A percentile compares a stretch with the other conserved stretches of the same genome.
Evolutionary conservation across 2,329 filamentous ascomycete genomes (phyloP).

Genomic region (Talaromyces albobiverticillius): DNA sequence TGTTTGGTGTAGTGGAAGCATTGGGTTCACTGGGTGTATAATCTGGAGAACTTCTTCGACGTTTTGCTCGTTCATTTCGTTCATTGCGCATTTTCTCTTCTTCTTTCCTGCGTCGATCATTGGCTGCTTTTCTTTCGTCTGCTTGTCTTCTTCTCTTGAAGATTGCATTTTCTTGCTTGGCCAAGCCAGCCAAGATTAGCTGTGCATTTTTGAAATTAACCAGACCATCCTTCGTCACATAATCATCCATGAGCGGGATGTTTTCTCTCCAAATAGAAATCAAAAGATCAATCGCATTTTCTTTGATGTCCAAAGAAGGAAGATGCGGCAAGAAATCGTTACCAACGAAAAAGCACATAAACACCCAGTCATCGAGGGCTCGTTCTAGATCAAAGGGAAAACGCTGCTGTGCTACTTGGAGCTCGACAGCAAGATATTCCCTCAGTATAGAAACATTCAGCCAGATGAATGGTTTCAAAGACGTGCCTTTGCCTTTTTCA

Average conservation of each 20-base stretch:
- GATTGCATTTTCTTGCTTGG: slow-evolving; percentile 89
- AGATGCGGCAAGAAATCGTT: slow-evolving; percentile 98
- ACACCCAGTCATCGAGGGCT: slow-evolving; percentile 96
- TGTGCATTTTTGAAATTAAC: slow-evolving; percentile 86
- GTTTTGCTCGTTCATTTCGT: slow-evolving; percentile 40
- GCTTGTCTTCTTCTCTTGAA: slow-evolving; percentile 83
- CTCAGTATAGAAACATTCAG: slow-evolving; percentile 87
- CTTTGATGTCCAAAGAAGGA: slow-evolving; percentile 93
- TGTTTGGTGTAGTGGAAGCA: slow-evolving; percentile 18
- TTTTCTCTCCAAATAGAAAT: slow-evolving; percentile 98
- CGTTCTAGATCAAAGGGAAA: slow-evolving; percentile 93
- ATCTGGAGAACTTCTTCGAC: slow-evolving; percentile 44
- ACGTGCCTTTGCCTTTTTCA: slow-evolving; percentile 69
- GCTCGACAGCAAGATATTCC: slow-evolving; percentile 89
- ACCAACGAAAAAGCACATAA: slow-evolving; percentile 98
- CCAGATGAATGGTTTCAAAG: slow-evolving; percentile 95
- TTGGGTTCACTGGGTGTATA: slow-evolving; percentile 40
- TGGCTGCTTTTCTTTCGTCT: slow-evolving; percentile 78
- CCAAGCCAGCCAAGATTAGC: slow-evolving; percentile 80
- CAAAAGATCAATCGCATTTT: slow-evolving; percentile 94
- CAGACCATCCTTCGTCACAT: slow-evolving; percentile 90
- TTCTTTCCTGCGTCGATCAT: slow-evolving; percentile 72
- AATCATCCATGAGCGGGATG: slow-evolving; percentile 85
- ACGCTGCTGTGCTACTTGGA: slow-evolving; percentile 75
- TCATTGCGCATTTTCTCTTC: slow-evolving; percentile 58